Evolutionary conservation across 2,329 filamentous ascomycete species (phyloP), one percentile per base, ranked within the genome.

Genomic region (Colletotrichum plurivorum): DNA sequence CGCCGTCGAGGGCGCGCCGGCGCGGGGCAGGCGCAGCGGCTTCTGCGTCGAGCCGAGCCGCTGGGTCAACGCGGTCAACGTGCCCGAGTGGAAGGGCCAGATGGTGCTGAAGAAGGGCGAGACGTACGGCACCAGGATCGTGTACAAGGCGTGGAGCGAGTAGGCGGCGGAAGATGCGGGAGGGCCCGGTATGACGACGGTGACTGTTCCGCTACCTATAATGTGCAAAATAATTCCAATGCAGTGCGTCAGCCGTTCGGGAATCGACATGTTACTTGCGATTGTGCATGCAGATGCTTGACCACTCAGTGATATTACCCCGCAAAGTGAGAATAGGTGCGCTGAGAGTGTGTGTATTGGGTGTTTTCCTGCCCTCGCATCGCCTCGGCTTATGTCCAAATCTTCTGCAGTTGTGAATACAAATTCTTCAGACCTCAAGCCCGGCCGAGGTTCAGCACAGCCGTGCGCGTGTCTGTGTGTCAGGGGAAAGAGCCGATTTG

Each of bases 21-120:
- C 91, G 1, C 88, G 93, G 56, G 88, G 87, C 0, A 77, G 89
- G 4, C 88, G 94, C 56, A 89, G 91, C 52, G 95, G 93, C 0
- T 97, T 98, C 83, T 97, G 94, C 79, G 91, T 97, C 51, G 96
- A 99, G 85, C 95, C 95, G 0, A 93, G 93, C 75, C 89, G 96
- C 22, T 98, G 93, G 79, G 93, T 98, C 64, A 96, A 98, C 80
- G 95, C 95, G 0, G 85, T 90, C 76, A 98, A 97, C 75, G 89
- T 92, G 56, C 89, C 92, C 0, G 90, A 92, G 75, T 97, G 95
- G 93, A 92, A 88, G 81, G 83, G 83, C 60, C 93, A 94, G 90
- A 90, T 93, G 70, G 73, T 96, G 31, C 82, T 98, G 71, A 95
- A 93, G 86, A 95, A 92, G 84, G 95, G 95, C 0, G 86, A 95